Evolutionary conservation across 495 filamentous ascomycete genomes (phyloP).

Genomic region (Penicillium coprophilum): DNA sequence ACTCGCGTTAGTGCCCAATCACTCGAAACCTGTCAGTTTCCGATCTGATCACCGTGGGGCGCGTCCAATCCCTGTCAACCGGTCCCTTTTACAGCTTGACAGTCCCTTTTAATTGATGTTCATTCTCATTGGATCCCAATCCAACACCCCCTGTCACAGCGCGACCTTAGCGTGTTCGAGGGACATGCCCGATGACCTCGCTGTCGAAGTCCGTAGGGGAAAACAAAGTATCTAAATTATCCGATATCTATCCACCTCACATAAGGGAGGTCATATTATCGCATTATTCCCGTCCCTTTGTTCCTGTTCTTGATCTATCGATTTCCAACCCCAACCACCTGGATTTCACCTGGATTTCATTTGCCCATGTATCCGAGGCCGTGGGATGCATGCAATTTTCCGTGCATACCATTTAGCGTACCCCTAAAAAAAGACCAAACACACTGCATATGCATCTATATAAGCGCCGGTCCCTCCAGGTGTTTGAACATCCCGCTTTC

Average conservation of each 20-base stretch:
- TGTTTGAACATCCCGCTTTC: slow-evolving; percentile 1
- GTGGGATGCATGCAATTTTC: slow-evolving; percentile 16
- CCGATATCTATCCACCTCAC: slow-evolving; percentile 18
- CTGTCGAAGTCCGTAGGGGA: not conserved
- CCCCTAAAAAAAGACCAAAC: slow-evolving; percentile 12
- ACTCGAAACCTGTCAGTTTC: slow-evolving; percentile 18
- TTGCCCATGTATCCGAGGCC: too few species aligned
- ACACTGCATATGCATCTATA: slow-evolving; percentile 8
- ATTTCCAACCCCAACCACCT: slow-evolving; percentile 7
- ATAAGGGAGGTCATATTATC: slow-evolving; percentile 23
- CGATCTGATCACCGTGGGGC: slow-evolving; percentile 10
- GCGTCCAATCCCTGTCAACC: slow-evolving; percentile 8
- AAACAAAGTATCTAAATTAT: not conserved
- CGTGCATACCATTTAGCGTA: slow-evolving; percentile 1
- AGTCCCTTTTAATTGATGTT: not conserved
- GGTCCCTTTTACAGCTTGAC: not conserved
- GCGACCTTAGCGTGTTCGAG: slow-evolving; percentile 26
- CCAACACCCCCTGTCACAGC: slow-evolving; percentile 26
- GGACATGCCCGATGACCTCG: slow-evolving; percentile 16
- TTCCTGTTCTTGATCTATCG: slow-evolving; percentile 20
- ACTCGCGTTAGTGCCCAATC: slow-evolving; percentile 14
- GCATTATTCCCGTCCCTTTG: not conserved
- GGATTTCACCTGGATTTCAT: too few species aligned
- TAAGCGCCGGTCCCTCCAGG: slow-evolving; percentile 19
- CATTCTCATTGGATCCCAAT: slow-evolving; percentile 12